Base-by-base conservation (phyloP, 2,329 filamentous ascomycete genomes). In the Xylogone sp. region DNA sequence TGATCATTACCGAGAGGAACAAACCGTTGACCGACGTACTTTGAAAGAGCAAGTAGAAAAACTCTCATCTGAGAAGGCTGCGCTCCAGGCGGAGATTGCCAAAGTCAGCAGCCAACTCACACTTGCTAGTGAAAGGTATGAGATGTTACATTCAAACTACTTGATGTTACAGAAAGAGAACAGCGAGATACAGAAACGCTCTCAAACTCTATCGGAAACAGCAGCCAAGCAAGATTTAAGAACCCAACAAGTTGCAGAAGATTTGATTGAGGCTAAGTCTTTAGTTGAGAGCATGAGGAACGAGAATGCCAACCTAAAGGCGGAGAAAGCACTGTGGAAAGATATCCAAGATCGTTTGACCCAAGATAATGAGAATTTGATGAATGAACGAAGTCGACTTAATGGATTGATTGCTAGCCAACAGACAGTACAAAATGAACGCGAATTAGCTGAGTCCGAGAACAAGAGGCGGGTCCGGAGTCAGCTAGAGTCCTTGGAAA, bases 261-360 rank as follows among this genome's bases (percentile, higher is more conserved):
- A 99, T 61, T 79, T 97, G 5, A 84, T 97, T 9, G 94, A 97
- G 67, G 85, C 88, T 4, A 87, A 86, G 66, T 87, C 87, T 27
- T 73, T 93, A 48, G 76, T 88, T 3, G 93, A 99, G 64, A 92
- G 90, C 63, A 81, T 97, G 69, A 87, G 91, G 48, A 91, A 90
- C 58, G 94, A 99, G 67, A 90, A 86, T 49, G 86, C 91, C 16
- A 97, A 97, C 64, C 80, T 97, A 29, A 96, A 96, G 68, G 92
- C 93, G 0, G 93, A 97, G 69, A 96, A 96, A 72, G 88, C 90
- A 34, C 77, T 99, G 9, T 96, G 89, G 88, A 96, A 94, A 73
- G 90, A 87, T 51, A 96, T 97, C 29, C 92, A 97, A 66, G 86
- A 88, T 56, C 85, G 95, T 48, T 77, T 97, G 43, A 87, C 83